These are phyloP conservation scores for Guadua angustifolia DNA, from an alignment of 176 grass and related monocot genomes.

Conservation along the genomic window DNA sequence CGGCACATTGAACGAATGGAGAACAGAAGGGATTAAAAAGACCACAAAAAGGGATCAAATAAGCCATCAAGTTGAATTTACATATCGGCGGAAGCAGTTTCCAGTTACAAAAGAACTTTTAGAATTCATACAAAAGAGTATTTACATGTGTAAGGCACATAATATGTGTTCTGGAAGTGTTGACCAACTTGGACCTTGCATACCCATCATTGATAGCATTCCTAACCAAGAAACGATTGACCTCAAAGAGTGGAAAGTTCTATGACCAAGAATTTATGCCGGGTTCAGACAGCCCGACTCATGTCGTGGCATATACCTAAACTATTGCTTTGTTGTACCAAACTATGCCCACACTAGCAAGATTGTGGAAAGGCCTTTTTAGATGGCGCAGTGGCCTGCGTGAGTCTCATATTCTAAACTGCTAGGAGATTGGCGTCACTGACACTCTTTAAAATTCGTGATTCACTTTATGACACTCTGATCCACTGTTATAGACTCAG, in stretches of 20 bases:
- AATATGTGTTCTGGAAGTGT: constrained; percentile 5
- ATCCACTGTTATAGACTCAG: too few relatives aligned
- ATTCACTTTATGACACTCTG: too few relatives aligned
- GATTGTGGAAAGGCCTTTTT: not conserved
- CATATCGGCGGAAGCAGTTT: not conserved
- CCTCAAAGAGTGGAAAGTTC: not conserved
- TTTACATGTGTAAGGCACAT: constrained; percentile 1
- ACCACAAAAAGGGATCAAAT: not conserved
- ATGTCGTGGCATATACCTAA: not conserved
- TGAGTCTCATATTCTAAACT: constrained; percentile 2
- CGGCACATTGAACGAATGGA: constrained; percentile 21
- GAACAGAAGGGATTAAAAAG: not conserved
- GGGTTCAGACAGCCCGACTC: not conserved
- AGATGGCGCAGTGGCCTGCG: constrained; percentile 17
- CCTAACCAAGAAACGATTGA: not conserved
- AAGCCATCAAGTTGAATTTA: constrained; percentile 24
- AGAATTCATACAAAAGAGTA: constrained; percentile 10
- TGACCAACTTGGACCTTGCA: constrained; percentile 7
- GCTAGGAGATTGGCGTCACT: too few relatives aligned
- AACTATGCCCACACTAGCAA: constrained; percentile 27
- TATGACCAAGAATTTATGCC: constrained; percentile 7
- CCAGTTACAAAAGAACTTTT: constrained; percentile 8
- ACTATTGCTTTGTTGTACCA: constrained; percentile 14
- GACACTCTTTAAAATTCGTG: too few relatives aligned
- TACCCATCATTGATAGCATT: constrained; percentile 18